Percentiles rank a stretch among this genome's conserved stretches.
These are phyloP conservation scores for Phytophthora brassicae DNA, from an alignment of 352 stramenopile genomes.

Conservation along the genomic window DNA sequence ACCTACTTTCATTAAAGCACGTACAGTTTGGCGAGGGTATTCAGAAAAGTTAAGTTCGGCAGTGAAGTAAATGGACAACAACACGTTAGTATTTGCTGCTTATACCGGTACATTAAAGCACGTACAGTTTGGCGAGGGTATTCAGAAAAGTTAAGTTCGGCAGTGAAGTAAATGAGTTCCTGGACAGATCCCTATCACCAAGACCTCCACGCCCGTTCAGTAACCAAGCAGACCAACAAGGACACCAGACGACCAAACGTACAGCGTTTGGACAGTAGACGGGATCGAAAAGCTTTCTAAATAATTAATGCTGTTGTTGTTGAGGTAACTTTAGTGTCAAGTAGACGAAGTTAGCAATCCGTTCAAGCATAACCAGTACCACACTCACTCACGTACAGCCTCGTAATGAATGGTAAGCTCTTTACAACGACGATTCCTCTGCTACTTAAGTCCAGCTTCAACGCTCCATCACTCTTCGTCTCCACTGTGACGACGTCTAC, in stretches of 20 bases:
- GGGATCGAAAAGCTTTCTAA: conserved; percentile 33
- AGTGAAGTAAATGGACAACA: conserved; percentile 25
- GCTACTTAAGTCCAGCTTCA: conserved; percentile 29
- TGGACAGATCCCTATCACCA: conserved; percentile 34
- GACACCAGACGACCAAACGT: background rate
- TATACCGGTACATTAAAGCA: background rate
- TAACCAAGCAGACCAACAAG: background rate
- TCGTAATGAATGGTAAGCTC: conserved; percentile 32
- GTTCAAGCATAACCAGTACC: background rate
- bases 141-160: conserved; percentile 24
- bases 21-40: conserved; percentile 35
- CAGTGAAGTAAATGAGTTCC: conserved; percentile 37
- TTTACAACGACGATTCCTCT: conserved; percentile 33
- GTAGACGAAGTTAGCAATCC: background rate
- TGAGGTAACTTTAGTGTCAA: conserved; percentile 27
- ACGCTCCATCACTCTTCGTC: conserved; percentile 2
- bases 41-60: conserved; percentile 24
- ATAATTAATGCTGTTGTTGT: conserved; percentile 34
- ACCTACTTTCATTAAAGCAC: conserved; percentile 2
- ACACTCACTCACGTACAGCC: conserved; percentile 24
- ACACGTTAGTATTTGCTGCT: background rate
- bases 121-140: conserved; percentile 37
- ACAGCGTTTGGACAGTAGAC: conserved; percentile 31
- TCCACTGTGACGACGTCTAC: conserved; percentile 26
- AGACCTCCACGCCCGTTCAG: background rate